Evolutionary conservation across 129 eudicot species (phyloP).

Genomic region (Heracleum sosnowskyi): DNA sequence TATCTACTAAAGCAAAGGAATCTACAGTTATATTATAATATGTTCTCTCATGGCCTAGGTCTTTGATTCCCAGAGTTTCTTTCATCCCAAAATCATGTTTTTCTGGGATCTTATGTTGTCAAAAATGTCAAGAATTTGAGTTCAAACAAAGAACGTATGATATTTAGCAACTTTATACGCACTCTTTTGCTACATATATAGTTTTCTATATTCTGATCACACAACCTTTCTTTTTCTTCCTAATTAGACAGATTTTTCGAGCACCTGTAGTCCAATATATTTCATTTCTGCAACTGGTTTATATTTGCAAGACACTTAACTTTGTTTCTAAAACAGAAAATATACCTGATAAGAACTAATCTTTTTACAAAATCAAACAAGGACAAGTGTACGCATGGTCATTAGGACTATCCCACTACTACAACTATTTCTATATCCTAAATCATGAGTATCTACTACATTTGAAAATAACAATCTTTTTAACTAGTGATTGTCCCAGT

Average conservation of each 20-base stretch:
- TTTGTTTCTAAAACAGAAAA: not conserved
- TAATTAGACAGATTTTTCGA: not conserved
- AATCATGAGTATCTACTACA: not conserved
- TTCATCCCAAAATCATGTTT: not conserved
- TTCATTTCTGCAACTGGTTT: not conserved
- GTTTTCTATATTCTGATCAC: not conserved
- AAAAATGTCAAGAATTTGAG: not conserved
- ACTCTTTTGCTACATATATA: not conserved
- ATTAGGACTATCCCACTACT: conserved; percentile 3
- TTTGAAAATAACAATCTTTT: not conserved
- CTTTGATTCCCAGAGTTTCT: not conserved
- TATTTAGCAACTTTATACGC: not conserved
- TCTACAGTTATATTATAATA: not conserved
- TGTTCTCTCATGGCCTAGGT: not conserved
- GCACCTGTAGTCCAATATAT: not conserved
- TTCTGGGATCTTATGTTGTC: not conserved
- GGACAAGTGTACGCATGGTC: not conserved
- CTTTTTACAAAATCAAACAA: not conserved
- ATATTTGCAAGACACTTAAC: not conserved
- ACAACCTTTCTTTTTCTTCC: not conserved
- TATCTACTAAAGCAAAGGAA: not conserved
- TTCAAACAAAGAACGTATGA: not conserved
- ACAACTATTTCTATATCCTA: not conserved
- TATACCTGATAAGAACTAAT: not conserved
- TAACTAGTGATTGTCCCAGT: not conserved